Base-by-base conservation (phyloP, 441 rosid genomes). In the Geranium incanum region DNA sequence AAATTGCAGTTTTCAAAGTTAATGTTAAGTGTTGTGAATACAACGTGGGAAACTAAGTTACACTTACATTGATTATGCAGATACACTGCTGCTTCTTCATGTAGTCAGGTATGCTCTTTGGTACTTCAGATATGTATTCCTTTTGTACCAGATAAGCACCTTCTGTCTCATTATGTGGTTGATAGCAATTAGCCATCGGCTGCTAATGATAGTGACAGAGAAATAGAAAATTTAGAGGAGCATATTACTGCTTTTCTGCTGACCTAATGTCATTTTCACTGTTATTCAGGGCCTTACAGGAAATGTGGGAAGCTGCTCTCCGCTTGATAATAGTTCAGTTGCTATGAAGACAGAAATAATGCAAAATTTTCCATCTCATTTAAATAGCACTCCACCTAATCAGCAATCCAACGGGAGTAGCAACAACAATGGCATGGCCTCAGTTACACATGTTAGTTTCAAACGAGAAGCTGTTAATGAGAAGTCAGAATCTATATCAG, bases 321-420 rank as follows among this genome's bases (percentile, higher is more conserved):
- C 92, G 8, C 78, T 77, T 66, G 92, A 79, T 73, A 82, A 81
- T 80, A 68, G 83, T 65, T 81, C 82, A 33, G 71, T 73, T 74
- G 86, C 80, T 36, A 70, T 70, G 74, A 89, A 85, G 76, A 79
- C 80, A 37, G 82, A 82, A 69, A 67, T 74, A 1, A 69, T 65
- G 74, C 74, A 73, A 16, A 80, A 81, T 63, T 71, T 79, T 43
- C 85, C 80, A 75, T 83, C 85, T 59, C 72, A 75, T 71, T 80
- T 86, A 15, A 84, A 74, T 77, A 78, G 78, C 67, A 67, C 82
- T 57, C 81, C 83, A 50, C 71, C 71, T 5, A 86, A 76, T 79
- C 90, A 76, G 81, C 85, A 77, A 73, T 86, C 86, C 62, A 83
- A 82, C 75, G 87, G 84, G 70, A 91, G 91, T 36, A 82, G 88